phyloP scores from a whole-genome alignment of 495 filamentous ascomycete genomes.

The Neurospora sp. region DNA sequence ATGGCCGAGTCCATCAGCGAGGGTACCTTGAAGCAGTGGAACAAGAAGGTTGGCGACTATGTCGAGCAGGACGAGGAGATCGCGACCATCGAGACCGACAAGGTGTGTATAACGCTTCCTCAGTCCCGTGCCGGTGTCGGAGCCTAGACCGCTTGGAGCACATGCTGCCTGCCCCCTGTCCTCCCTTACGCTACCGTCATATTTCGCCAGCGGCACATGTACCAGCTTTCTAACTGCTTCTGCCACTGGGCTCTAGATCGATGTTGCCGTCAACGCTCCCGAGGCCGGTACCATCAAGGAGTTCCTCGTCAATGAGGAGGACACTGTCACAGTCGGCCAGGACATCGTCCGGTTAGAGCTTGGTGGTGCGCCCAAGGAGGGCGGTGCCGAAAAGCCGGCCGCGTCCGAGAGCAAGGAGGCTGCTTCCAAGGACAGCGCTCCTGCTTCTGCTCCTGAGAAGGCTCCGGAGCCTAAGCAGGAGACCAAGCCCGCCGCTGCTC shows the following conservation, averaged over 20 bases:
- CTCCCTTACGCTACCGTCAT: background rate
- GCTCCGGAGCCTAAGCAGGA: conserved; percentile 30
- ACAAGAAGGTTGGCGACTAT: conserved; percentile 89
- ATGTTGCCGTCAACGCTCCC: conserved; percentile 90
- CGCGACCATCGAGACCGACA: conserved; percentile 99
- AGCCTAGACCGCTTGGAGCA: background rate
- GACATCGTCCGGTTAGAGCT: conserved; percentile 76
- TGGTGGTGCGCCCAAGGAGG: conserved; percentile 51
- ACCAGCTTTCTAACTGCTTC: background rate
- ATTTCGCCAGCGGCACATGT: conserved; percentile 1
- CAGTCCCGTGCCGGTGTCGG: background rate
- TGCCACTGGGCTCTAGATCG: conserved; percentile 54
- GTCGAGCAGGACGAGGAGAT: conserved; percentile 97
- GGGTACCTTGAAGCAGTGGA: conserved; percentile 92
- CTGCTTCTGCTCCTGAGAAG: conserved; percentile 46
- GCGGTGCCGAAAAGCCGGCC: conserved; percentile 36
- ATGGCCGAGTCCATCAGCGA: conserved; percentile 99
- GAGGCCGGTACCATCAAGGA: conserved; percentile 87
- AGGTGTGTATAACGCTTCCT: conserved; percentile 46
- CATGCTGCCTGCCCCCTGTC: background rate
- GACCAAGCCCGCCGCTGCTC: conserved; percentile 20
- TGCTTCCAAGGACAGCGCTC: conserved; percentile 45
- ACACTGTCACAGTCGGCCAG: conserved; percentile 92
- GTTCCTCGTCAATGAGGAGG: conserved; percentile 85
- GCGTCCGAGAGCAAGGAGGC: conserved; percentile 50